These are phyloP conservation scores for Kwoniella sp. DNA, from an alignment of 768 basidiomycete species.

Conservation along the genomic window DNA sequence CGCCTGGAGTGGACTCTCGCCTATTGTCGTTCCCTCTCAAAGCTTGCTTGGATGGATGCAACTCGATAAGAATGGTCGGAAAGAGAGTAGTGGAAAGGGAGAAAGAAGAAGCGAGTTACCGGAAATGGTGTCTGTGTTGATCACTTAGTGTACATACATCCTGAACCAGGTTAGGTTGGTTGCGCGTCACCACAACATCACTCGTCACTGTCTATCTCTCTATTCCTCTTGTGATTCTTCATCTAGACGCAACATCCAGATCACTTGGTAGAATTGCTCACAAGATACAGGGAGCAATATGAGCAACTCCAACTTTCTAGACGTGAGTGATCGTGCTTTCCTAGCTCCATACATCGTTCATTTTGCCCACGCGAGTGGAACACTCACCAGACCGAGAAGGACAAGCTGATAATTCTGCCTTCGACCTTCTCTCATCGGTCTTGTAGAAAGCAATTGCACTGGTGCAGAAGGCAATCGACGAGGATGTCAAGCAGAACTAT, in stretches of 20 bases:
- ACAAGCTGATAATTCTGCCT: constrained; percentile 14
- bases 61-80: not conserved
- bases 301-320: constrained; percentile 56
- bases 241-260: not conserved
- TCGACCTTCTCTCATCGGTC: not conserved
- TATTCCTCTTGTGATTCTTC: constrained; percentile 6
- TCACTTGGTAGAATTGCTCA: not conserved
- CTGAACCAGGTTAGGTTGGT: too few relatives aligned
- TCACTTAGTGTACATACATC: too few relatives aligned
- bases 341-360: not conserved
- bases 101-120: not conserved
- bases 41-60: constrained; percentile 11
- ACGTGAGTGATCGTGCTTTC: constrained; percentile 44
- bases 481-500: constrained; percentile 91
- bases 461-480: constrained; percentile 88
- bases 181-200: constrained; percentile 7
- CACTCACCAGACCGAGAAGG: not conserved
- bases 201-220: not conserved
- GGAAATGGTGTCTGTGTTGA: too few relatives aligned
- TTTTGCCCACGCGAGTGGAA: too few relatives aligned
- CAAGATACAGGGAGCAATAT: constrained; percentile 10
- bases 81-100: constrained; percentile 11
- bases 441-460: constrained; percentile 79
- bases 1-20: too few relatives aligned
- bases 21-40: too few relatives aligned